Percentiles rank a stretch among this genome's conserved stretches.
Evolutionary conservation across 129 eudicot genomes (phyloP).

Genomic region (Pseudognaphalium luteoalbum): DNA sequence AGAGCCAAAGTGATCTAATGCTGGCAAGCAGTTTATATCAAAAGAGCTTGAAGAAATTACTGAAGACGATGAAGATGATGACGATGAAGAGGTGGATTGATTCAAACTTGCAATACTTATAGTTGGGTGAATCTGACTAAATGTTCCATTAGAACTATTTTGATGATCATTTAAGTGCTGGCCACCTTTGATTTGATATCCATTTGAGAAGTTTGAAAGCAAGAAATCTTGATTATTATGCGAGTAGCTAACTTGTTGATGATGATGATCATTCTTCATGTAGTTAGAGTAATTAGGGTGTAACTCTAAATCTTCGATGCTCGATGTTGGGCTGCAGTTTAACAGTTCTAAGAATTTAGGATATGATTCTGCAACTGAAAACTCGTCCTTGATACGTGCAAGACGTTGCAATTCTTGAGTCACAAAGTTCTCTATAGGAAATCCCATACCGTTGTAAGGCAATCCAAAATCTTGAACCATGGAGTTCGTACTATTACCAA

Average conservation of each 20-base stretch:
- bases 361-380: constrained; percentile 34
- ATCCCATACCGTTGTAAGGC: constrained; percentile 32
- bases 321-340: constrained; percentile 44
- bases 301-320: constrained; percentile 36
- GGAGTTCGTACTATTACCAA: background rate
- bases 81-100: constrained; percentile 20
- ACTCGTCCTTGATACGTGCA: constrained; percentile 50
- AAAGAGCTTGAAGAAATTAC: constrained; percentile 39
- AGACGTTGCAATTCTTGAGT: constrained; percentile 41
- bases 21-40: constrained; percentile 65
- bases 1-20: constrained; percentile 61
- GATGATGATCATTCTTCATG: constrained; percentile 36
- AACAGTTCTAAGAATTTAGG: constrained; percentile 52
- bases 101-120: constrained; percentile 48
- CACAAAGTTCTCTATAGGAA: constrained; percentile 30
- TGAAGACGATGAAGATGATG: constrained; percentile 29
- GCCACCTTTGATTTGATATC: constrained; percentile 36
- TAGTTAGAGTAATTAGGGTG: constrained; percentile 15
- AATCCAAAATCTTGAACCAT: constrained; percentile 59
- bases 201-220: constrained; percentile 35
- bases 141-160: constrained; percentile 34
- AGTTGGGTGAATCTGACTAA: constrained; percentile 66
- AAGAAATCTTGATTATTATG: constrained; percentile 38
- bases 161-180: constrained; percentile 25
- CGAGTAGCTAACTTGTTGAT: constrained; percentile 29